Evolutionary conservation across 2,329 filamentous ascomycete genomes (phyloP).

Genomic region (Apiospora pterosperma): DNA sequence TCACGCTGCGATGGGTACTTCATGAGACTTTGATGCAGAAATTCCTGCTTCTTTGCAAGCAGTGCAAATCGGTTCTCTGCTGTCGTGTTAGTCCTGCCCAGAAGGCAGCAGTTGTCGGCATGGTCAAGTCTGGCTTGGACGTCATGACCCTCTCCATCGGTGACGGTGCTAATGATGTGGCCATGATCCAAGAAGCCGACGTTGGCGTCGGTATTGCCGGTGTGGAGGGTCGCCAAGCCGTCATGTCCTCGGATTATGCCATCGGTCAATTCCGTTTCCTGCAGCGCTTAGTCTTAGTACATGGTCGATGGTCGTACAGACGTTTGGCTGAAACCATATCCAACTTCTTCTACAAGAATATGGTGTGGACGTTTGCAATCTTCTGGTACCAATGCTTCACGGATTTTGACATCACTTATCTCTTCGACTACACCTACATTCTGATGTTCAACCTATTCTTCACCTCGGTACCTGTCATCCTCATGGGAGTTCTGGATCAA

Average conservation of each 20-base stretch:
- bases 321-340: constrained; percentile 89
- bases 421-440: constrained; percentile 98
- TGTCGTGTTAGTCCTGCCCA: constrained; percentile 96
- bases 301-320: constrained; percentile 95
- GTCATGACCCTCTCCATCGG: constrained; percentile 95
- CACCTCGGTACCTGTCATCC: constrained; percentile 88
- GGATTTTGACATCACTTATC: constrained; percentile 93
- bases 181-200: constrained; percentile 96
- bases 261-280: constrained; percentile 93
- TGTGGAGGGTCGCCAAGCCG: constrained; percentile 86
- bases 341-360: constrained; percentile 99
- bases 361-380: constrained; percentile 93
- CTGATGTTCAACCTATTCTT: constrained; percentile 95
- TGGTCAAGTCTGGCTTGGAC: constrained; percentile 93
- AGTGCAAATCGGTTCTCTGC: constrained; percentile 94
- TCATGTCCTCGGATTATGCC: constrained; percentile 94
- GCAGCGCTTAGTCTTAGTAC: constrained; percentile 79
- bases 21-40: constrained; percentile 82
- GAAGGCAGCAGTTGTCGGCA: constrained; percentile 92
- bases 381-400: constrained; percentile 98
- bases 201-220: constrained; percentile 96
- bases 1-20: constrained; percentile 84
- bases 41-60: constrained; percentile 92
- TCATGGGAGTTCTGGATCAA: constrained; percentile 96
- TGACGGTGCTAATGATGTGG: constrained; percentile 92